A percentile compares a stretch with the other conserved stretches of the same genome.
Conservation (phyloP, 1,284 basidiomycete genomes). For the Amylostereum areolatum region DNA sequence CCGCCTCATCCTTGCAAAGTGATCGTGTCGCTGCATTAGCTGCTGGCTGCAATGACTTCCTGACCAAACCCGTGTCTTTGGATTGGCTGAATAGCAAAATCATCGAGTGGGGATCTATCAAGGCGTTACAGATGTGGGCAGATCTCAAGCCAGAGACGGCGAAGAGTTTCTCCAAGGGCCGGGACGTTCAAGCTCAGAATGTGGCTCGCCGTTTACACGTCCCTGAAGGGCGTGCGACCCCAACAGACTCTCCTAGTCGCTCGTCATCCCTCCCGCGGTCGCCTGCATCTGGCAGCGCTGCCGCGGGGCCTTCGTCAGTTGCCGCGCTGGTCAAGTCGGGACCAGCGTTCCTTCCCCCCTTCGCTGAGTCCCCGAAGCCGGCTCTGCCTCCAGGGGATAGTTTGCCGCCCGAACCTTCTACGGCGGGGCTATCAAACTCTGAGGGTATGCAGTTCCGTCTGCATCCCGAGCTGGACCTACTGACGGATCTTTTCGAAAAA, state of each 20-base stretch:
- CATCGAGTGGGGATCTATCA: conserved; percentile 95
- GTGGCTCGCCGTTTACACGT: conserved; percentile 67
- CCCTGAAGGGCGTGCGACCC: conserved; percentile 45
- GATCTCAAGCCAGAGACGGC: conserved; percentile 64
- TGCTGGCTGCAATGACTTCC: conserved; percentile 98
- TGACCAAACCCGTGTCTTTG: conserved; percentile 95
- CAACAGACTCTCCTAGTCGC: conserved; percentile 26
- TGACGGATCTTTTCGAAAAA: too few relatives aligned
- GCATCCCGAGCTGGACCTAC: too few relatives aligned
- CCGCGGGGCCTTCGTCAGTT: background rate
- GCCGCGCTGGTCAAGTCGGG: background rate
- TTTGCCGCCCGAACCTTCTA: background rate
- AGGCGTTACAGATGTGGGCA: conserved; percentile 84
- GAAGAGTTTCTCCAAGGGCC: conserved; percentile 46
- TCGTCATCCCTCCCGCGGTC: conserved; percentile 20
- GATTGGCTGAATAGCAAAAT: conserved; percentile 98
- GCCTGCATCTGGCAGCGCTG: conserved; percentile 4
- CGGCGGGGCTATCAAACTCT: too few relatives aligned
- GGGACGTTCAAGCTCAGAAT: conserved; percentile 55
- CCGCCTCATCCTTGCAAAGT: conserved; percentile 87
- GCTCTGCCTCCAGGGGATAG: background rate
- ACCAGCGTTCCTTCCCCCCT: background rate
- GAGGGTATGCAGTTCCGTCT: too few relatives aligned
- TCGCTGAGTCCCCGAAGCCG: conserved; percentile 2
- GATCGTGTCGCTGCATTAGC: conserved; percentile 95